Conservation (phyloP, 2,329 filamentous ascomycete genomes). For the Harringtonia aguacate region DNA sequence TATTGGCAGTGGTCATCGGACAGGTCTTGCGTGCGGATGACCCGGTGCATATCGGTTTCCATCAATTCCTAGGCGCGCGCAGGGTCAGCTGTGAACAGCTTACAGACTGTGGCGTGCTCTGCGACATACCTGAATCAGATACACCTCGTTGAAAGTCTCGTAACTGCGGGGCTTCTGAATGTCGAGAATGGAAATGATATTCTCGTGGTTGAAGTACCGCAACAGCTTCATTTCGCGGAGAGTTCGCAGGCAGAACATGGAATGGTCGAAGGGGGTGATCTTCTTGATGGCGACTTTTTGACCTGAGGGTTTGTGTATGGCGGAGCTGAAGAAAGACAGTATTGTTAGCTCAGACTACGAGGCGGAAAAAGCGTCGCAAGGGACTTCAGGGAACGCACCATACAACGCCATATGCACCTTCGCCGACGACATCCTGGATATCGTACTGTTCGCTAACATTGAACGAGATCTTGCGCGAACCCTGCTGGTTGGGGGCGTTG, state of each 20-base stretch:
- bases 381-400: conserved; percentile 52
- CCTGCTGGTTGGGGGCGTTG: conserved; percentile 44
- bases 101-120: not conserved
- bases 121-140: conserved; percentile 75
- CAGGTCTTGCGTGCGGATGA: conserved; percentile 95
- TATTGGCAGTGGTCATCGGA: conserved; percentile 99
- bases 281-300: conserved; percentile 99
- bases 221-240: conserved; percentile 98
- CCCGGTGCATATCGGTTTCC: conserved; percentile 99
- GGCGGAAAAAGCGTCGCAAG: not conserved
- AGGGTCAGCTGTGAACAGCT: not conserved
- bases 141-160: conserved; percentile 93
- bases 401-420: conserved; percentile 96
- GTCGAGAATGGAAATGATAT: conserved; percentile 98
- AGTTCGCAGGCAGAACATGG: conserved; percentile 95
- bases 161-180: conserved; percentile 97
- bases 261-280: conserved; percentile 98
- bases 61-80: conserved; percentile 65
- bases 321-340: conserved; percentile 53
- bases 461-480: conserved; percentile 93
- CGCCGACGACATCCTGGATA: conserved; percentile 97
- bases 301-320: conserved; percentile 92
- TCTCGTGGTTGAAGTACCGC: conserved; percentile 98
- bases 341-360: not conserved
- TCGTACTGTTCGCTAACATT: conserved; percentile 99